Percentiles rank a stretch among this genome's conserved stretches.
These are phyloP conservation scores for Ascochyta pisi DNA, from an alignment of 2,329 filamentous ascomycete species.

Conservation along the genomic window DNA sequence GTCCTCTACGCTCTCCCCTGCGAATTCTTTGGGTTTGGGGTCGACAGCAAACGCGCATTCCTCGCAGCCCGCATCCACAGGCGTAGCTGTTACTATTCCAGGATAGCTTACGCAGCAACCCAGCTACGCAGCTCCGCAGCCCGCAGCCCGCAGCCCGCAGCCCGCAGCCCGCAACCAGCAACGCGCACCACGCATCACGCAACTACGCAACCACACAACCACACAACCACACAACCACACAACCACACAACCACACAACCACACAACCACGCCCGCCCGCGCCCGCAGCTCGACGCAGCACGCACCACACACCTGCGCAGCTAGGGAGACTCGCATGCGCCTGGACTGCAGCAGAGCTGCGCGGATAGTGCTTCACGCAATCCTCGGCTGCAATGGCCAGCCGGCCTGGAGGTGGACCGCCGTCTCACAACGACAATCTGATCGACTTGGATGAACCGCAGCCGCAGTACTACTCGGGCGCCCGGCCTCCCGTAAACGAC, in stretches of 20 bases:
- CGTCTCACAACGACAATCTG: constrained; percentile 62
- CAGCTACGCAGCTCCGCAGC: no score
- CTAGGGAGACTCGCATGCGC: constrained; percentile 33
- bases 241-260: constrained; percentile 26
- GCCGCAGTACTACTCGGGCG: constrained; percentile 75
- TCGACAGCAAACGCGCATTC: constrained; percentile 15
- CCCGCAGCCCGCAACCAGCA: no score
- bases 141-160: no score
- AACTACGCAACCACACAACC: no score
- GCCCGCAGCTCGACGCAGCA: constrained; percentile 14
- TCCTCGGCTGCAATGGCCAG: constrained; percentile 56
- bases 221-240: no score
- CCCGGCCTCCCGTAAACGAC: constrained; percentile 79
- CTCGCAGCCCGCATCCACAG: neutral
- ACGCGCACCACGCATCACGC: no score
- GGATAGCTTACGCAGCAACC: constrained; percentile 15
- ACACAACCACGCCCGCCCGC: constrained; percentile 8
- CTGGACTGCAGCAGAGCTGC: constrained; percentile 29
- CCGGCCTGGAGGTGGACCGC: constrained; percentile 61
- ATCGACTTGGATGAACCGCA: constrained; percentile 77
- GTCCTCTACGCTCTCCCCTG: no score
- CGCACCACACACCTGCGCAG: neutral
- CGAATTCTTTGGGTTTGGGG: neutral
- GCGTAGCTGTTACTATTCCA: constrained; percentile 17
- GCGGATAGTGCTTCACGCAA: constrained; percentile 29